Percentiles rank a stretch among this genome's conserved stretches.
Evolutionary conservation across 441 rosid genomes (phyloP).

Genomic region (Populus hybrid): DNA sequence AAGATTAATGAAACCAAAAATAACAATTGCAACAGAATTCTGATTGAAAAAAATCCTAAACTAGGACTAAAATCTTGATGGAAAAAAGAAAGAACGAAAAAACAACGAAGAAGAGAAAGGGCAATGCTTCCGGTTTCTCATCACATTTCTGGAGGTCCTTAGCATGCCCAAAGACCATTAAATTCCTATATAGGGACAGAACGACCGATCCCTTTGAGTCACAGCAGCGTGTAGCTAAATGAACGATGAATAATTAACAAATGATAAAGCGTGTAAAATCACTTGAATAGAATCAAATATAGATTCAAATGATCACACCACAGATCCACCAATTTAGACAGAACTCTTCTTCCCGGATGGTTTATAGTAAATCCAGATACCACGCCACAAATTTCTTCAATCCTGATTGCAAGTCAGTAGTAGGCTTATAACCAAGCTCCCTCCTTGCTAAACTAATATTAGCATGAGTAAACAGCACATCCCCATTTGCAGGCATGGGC

Average conservation of each 20-base stretch:
- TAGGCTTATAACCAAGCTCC: slow-evolving; percentile 40
- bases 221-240: slow-evolving; percentile 6
- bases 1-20: neutral
- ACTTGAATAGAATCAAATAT: slow-evolving; percentile 24
- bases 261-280: neutral
- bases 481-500: slow-evolving; percentile 43
- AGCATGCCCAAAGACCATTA: slow-evolving; percentile 15
- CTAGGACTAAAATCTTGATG: neutral
- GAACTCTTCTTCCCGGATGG: slow-evolving; percentile 20
- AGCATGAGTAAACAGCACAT: slow-evolving; percentile 30
- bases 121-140: slow-evolving; percentile 13
- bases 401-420: slow-evolving; percentile 33
- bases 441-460: slow-evolving; percentile 20
- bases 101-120: neutral
- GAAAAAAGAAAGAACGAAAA: neutral
- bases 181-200: slow-evolving; percentile 16
- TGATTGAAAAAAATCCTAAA: slow-evolving; percentile 2
- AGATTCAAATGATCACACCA: slow-evolving; percentile 23
- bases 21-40: neutral
- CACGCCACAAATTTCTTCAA: slow-evolving; percentile 46
- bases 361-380: slow-evolving; percentile 34
- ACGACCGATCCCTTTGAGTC: neutral
- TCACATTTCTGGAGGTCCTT: slow-evolving; percentile 12
- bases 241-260: slow-evolving; percentile 7
- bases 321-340: slow-evolving; percentile 24